Evolutionary conservation across 2,329 filamentous ascomycete species (phyloP), one percentile per base, ranked within the genome.

Genomic region (Colletotrichum sublineola): DNA sequence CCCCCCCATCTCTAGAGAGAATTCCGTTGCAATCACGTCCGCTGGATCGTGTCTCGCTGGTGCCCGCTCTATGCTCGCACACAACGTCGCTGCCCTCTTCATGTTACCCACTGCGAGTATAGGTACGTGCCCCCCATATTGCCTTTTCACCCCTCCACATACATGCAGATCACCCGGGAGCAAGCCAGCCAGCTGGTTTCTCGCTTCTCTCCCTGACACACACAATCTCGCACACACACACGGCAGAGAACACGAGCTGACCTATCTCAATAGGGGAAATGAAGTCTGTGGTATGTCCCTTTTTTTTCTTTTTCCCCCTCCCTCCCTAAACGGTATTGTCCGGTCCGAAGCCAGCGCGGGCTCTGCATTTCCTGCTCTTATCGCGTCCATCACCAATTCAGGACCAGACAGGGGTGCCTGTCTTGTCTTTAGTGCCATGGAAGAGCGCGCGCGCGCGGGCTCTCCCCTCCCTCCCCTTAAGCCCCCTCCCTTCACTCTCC

Each of bases 21-120:
- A 73, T 82, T 87, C 72, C 86, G 86, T 78, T 87, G 86, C 74
- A 82, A 86, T 66, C 85, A 87, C 78, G 86, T 86, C 80, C 86
- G 87, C 74, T 77, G 84, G 73, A 83, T 85, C 68, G 83, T 84
- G 72, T 84, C 83, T 36, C 68, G 75, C 61, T 85, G 83, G 83
- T 85, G 83, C 63, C 79, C 81, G 68, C 83, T 84, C 74, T 85
- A 85, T 67, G 84, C 84, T 68, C 81, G 82, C 76, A 85, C 83
- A 14, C 82, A 83, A 73, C 81, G 81, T 71, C 79, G 83, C 74
- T 85, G 83, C 73, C 81, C 81, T 44, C 83, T 83, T 9, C 83
- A 78, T 7, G 82, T 85, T 52, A 83, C 84, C 50, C 84, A 83
- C 79, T 84, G 84, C 70, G 82, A 85, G 74, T 85, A 84, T 76